These are phyloP conservation scores for Penicillium manginii DNA, from an alignment of 495 filamentous ascomycete species.

Conservation along the genomic window DNA sequence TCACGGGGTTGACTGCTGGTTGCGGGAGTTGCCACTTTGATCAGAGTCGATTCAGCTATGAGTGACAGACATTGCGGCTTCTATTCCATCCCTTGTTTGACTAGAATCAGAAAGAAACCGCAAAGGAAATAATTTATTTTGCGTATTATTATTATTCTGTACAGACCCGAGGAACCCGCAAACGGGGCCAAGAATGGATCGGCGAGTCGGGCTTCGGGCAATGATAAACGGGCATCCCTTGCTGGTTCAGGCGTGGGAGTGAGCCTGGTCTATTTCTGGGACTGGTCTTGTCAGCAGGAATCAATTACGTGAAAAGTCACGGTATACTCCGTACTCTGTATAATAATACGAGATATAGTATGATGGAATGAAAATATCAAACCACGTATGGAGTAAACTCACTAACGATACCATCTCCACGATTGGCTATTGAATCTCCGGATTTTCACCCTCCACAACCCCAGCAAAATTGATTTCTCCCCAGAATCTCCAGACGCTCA, in stretches of 20 bases:
- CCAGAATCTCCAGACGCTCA: conserved; percentile 1
- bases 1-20: background rate
- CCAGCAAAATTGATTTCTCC: conserved; percentile 1
- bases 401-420: background rate
- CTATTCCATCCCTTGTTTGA: background rate
- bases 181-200: conserved; percentile 13
- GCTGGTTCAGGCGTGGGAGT: background rate
- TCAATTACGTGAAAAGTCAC: too few relatives aligned
- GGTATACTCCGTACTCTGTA: too few relatives aligned
- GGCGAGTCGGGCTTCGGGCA: conserved; percentile 23
- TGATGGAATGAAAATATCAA: too few relatives aligned
- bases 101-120: background rate
- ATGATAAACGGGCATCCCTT: conserved; percentile 6
- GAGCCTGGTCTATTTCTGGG: conserved; percentile 1
- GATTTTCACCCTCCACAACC: conserved; percentile 6
- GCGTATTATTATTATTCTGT: background rate
- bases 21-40: background rate
- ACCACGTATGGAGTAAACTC: background rate
- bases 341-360: too few relatives aligned
- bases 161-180: background rate
- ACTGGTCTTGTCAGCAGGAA: background rate
- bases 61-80: too few relatives aligned
- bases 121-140: background rate
- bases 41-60: background rate
- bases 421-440: conserved; percentile 4